Percentiles rank a stretch among this genome's conserved stretches.
phyloP scores from a whole-genome alignment of 2,329 filamentous ascomycete species.

The Aspergillus brasiliensis region DNA sequence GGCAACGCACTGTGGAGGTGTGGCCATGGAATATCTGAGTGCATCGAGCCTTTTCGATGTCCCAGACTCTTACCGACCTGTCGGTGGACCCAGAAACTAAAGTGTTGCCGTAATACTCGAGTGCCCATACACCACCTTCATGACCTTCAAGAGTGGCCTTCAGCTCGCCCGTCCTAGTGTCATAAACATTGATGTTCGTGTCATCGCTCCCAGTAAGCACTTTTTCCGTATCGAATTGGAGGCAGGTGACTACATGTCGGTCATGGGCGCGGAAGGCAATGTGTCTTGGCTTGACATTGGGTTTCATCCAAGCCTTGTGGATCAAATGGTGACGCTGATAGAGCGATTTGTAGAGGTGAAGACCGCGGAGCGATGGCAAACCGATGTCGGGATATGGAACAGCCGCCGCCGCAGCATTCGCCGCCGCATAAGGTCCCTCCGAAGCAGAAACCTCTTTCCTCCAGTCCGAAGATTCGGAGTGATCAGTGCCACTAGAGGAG shows the following conservation, averaged over 20 bases:
- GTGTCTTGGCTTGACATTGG: conserved; percentile 80
- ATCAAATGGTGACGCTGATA: conserved; percentile 93
- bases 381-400: conserved; percentile 82
- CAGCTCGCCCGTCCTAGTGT: conserved; percentile 88
- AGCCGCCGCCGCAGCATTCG: conserved; percentile 78
- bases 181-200: conserved; percentile 96
- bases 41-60: conserved; percentile 89
- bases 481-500: conserved; percentile 46
- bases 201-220: conserved; percentile 98
- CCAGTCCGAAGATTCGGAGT: conserved; percentile 47
- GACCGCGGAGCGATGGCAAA: conserved; percentile 72
- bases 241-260: conserved; percentile 92
- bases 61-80: conserved; percentile 98
- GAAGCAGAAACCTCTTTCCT: conserved; percentile 55
- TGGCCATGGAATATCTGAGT: conserved; percentile 97
- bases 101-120: conserved; percentile 94
- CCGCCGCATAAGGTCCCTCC: conserved; percentile 81
- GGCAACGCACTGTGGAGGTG: conserved; percentile 92
- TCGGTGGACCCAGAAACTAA: conserved; percentile 96
- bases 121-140: conserved; percentile 94
- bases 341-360: conserved; percentile 94
- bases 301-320: conserved; percentile 84
- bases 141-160: conserved; percentile 85
- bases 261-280: conserved; percentile 96
- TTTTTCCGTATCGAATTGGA: conserved; percentile 97